Evolutionary conservation across 1,284 basidiomycete species (phyloP).

Genomic region (Inonotus hispidus): DNA sequence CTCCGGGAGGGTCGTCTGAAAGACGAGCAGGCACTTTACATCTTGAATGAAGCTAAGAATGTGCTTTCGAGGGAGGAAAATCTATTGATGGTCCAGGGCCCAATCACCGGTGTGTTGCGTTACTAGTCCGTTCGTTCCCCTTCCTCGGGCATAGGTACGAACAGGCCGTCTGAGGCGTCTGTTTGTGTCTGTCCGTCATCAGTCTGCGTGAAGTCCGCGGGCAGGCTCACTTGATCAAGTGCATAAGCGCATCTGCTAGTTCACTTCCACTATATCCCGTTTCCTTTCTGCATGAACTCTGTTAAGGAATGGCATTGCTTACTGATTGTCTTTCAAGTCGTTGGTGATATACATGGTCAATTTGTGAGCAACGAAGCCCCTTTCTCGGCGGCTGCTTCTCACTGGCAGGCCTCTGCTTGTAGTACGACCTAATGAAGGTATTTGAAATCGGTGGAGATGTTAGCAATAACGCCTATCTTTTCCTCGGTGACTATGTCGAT

Average conservation of each 20-base stretch:
- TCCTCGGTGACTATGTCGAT: slow-evolving; percentile 98
- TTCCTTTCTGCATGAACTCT: background rate
- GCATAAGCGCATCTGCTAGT: too few relatives aligned
- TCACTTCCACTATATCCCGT: too few relatives aligned
- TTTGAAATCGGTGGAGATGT: slow-evolving; percentile 94
- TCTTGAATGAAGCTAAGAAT: slow-evolving; percentile 75
- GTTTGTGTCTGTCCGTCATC: too few relatives aligned
- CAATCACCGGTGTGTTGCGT: slow-evolving; percentile 78
- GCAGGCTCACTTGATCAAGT: too few relatives aligned
- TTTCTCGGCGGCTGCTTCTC: background rate
- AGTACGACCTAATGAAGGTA: slow-evolving; percentile 98
- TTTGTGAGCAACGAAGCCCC: slow-evolving; percentile 61
- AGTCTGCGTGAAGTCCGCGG: too few relatives aligned
- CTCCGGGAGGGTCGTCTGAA: slow-evolving; percentile 85
- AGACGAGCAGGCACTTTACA: slow-evolving; percentile 85
- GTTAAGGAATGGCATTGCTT: background rate
- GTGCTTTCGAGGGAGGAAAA: slow-evolving; percentile 82
- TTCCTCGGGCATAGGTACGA: too few relatives aligned
- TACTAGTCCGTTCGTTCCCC: slow-evolving; percentile 7
- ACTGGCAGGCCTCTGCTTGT: slow-evolving; percentile 17
- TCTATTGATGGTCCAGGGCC: slow-evolving; percentile 81
- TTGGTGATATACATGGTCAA: slow-evolving; percentile 98
- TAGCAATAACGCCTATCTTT: slow-evolving; percentile 87
- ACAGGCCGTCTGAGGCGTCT: too few relatives aligned
- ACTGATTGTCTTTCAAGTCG: slow-evolving; percentile 49